Evolutionary conservation across 495 filamentous ascomycete species (phyloP).

Genomic region (Daldinia loculata): DNA sequence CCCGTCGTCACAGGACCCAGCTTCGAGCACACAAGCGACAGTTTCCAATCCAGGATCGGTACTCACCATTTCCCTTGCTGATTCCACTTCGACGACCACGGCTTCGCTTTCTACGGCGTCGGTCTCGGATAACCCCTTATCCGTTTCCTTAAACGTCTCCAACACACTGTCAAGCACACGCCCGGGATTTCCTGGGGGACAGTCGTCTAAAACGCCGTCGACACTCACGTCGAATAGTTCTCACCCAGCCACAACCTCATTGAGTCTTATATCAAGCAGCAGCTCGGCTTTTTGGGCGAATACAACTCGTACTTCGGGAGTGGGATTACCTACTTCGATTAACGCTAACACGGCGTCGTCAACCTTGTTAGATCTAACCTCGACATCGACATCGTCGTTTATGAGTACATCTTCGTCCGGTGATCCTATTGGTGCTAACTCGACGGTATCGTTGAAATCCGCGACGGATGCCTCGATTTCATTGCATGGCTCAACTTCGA

Average conservation of each 20-base stretch:
- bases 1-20: conserved; percentile 1
- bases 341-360: conserved; percentile 2
- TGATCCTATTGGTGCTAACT: not conserved
- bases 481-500: not conserved
- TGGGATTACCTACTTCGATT: not conserved
- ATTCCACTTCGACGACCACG: not conserved
- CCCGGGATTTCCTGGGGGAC: not conserved
- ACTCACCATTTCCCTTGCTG: conserved; percentile 9
- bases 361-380: not conserved
- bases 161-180: not conserved
- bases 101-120: not conserved
- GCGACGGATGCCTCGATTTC: conserved; percentile 1
- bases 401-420: not conserved
- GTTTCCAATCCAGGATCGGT: not conserved
- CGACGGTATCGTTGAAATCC: conserved; percentile 2
- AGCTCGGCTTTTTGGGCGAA: conserved; percentile 28
- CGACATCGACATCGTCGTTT: not conserved
- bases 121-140: not conserved
- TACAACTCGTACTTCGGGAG: conserved; percentile 11
- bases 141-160: conserved; percentile 7
- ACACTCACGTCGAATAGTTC: conserved; percentile 27
- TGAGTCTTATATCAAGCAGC: not conserved
- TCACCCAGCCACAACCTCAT: not conserved
- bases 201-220: conserved; percentile 11
- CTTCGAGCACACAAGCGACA: conserved; percentile 3